Evolutionary conservation across 371 early-diverging fungal species (phyloP).

Genomic region (Rhizopus microsporus): DNA sequence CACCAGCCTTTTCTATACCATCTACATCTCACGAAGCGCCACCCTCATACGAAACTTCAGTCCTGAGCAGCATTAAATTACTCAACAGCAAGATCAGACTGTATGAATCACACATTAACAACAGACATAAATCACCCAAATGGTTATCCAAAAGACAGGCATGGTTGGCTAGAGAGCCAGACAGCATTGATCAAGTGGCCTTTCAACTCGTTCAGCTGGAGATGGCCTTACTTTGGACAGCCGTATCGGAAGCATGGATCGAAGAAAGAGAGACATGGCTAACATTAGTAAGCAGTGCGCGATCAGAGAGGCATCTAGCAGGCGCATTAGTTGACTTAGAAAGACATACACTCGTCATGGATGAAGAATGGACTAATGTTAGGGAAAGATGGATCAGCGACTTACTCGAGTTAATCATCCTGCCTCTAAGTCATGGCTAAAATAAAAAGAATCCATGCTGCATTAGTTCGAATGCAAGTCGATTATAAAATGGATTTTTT

Average conservation of each 20-base stretch:
- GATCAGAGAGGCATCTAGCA: slow-evolving; percentile 49
- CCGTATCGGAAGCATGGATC: slow-evolving; percentile 49
- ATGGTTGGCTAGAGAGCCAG: slow-evolving; percentile 41
- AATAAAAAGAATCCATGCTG: no score
- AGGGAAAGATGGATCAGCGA: slow-evolving; percentile 47
- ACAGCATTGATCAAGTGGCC: slow-evolving; percentile 45
- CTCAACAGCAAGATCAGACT: slow-evolving; percentile 33
- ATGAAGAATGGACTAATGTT: slow-evolving; percentile 34
- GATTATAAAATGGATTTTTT: no score
- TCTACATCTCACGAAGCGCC: slow-evolving; percentile 32
- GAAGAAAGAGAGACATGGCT: slow-evolving; percentile 54
- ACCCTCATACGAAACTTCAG: slow-evolving; percentile 52
- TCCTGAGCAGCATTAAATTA: slow-evolving; percentile 40
- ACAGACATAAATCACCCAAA: slow-evolving; percentile 50
- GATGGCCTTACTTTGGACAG: slow-evolving; percentile 52
- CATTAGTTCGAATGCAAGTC: no score
- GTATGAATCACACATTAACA: slow-evolving; percentile 46
- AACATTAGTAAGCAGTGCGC: slow-evolving; percentile 43
- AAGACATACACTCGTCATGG: slow-evolving; percentile 50
- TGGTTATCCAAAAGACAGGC: slow-evolving; percentile 41
- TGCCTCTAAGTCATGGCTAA: slow-evolving; percentile 44
- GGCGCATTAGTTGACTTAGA: slow-evolving; percentile 48
- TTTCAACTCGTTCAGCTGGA: slow-evolving; percentile 49
- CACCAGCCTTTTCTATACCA: slow-evolving; percentile 31
- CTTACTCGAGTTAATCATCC: slow-evolving; percentile 46